phyloP scores from a whole-genome alignment of 805 yeast species.

The Candida tibetensis region DNA sequence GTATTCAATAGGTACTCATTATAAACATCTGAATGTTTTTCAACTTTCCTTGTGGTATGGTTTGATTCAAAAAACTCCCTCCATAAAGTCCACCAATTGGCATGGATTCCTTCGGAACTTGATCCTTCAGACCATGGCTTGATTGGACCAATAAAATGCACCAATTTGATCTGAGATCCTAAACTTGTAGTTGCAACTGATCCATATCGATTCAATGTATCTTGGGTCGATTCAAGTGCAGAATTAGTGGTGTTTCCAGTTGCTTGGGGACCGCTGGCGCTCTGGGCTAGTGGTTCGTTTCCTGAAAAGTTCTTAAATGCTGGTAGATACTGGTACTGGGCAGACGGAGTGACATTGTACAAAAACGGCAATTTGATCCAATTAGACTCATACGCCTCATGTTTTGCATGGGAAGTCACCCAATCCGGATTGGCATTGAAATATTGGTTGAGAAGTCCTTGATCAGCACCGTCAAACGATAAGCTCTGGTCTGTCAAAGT shows the following conservation, averaged over 20 bases:
- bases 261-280: not conserved
- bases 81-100: constrained; percentile 43
- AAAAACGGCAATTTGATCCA: constrained; percentile 79
- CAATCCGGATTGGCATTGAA: constrained; percentile 49
- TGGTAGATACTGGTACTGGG: constrained; percentile 68
- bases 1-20: no score
- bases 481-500: constrained; percentile 14
- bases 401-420: constrained; percentile 20
- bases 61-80: constrained; percentile 21
- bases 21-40: not conserved
- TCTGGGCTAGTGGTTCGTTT: not conserved
- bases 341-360: constrained; percentile 74
- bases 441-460: constrained; percentile 79
- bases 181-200: constrained; percentile 19
- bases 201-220: constrained; percentile 13
- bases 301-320: constrained; percentile 54
- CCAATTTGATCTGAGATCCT: constrained; percentile 41
- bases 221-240: constrained; percentile 1
- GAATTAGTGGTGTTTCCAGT: constrained; percentile 2
- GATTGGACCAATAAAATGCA: constrained; percentile 65
- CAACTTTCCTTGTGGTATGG: not conserved
- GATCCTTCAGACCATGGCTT: constrained; percentile 52
- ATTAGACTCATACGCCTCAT: constrained; percentile 15
- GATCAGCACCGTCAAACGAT: constrained; percentile 87
- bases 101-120: constrained; percentile 15